Percentiles rank a stretch among this genome's conserved stretches.
Conservation (phyloP, 1,139 yeast species). For the Suhomyces panamericanus region DNA sequence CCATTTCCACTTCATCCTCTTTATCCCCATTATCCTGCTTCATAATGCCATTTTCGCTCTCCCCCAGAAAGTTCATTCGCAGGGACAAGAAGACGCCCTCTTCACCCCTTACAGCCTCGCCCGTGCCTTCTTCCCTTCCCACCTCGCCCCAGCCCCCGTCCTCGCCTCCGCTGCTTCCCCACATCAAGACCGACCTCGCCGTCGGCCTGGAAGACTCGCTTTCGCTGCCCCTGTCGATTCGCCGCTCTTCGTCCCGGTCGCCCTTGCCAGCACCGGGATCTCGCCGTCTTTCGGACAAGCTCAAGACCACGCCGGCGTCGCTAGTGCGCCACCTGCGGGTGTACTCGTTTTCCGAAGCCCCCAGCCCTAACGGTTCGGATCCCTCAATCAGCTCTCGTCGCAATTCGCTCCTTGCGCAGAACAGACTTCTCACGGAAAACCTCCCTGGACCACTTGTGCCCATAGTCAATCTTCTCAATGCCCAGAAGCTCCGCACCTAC, state of each 20-base stretch:
- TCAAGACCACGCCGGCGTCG: constrained; percentile 40
- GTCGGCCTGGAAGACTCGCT: neutral
- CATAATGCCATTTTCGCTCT: constrained; percentile 10
- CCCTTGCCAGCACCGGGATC: constrained; percentile 16
- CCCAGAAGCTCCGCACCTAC: constrained; percentile 44
- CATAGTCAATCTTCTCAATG: constrained; percentile 42
- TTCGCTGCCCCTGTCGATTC: constrained; percentile 6
- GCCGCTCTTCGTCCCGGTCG: constrained; percentile 5
- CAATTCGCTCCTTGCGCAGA: constrained; percentile 17
- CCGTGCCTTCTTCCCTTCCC: neutral
- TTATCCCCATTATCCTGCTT: neutral
- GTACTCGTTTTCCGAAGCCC: constrained; percentile 23
- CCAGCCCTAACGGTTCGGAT: constrained; percentile 12
- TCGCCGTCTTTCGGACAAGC: constrained; percentile 26
- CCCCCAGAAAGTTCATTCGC: constrained; percentile 7
- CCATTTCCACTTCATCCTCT: neutral
- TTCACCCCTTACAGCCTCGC: neutral
- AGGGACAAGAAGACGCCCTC: constrained; percentile 2
- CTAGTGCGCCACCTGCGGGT: constrained; percentile 41
- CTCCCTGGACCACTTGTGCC: constrained; percentile 44
- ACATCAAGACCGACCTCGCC: constrained; percentile 5
- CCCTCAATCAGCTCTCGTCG: constrained; percentile 7
- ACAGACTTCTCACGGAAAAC: constrained; percentile 26
- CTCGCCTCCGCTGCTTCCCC: constrained; percentile 4
- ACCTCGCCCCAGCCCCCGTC: neutral